Evolutionary conservation across 768 basidiomycete genomes (phyloP).

Genomic region (Neoboletus magnificus): DNA sequence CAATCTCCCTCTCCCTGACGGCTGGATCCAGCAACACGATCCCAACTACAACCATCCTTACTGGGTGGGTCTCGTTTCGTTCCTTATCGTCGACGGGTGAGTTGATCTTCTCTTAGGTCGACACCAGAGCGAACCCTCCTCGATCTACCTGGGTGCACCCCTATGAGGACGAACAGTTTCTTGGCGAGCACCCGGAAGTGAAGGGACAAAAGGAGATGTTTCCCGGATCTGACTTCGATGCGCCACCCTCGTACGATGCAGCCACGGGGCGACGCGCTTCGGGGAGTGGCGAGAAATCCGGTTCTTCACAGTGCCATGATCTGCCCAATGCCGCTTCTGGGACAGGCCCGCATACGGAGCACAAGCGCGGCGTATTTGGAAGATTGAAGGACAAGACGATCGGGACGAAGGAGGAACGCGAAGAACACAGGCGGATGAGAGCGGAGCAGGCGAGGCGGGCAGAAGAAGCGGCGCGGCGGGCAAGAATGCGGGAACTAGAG

Average conservation of each 20-base stretch:
- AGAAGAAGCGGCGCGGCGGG: conserved; percentile 19
- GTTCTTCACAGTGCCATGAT: neutral
- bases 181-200: conserved; percentile 51
- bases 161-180: conserved; percentile 62
- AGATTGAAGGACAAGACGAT: conserved; percentile 62
- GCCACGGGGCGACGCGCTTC: conserved; percentile 30
- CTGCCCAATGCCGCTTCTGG: neutral
- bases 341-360: conserved; percentile 10
- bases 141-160: conserved; percentile 74
- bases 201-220: conserved; percentile 34
- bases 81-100: neutral
- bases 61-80: conserved; percentile 38
- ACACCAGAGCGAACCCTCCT: conserved; percentile 59
- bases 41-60: conserved; percentile 40
- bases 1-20: conserved; percentile 47
- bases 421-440: conserved; percentile 37
- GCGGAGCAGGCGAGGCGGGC: conserved; percentile 29
- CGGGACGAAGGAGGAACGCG: conserved; percentile 63
- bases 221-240: neutral
- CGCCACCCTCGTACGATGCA: conserved; percentile 28
- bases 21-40: conserved; percentile 55
- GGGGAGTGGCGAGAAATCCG: conserved; percentile 9
- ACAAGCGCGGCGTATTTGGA: conserved; percentile 53
- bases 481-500: conserved; percentile 17
- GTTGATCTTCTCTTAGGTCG: conserved; percentile 43